Evolutionary conservation across 495 filamentous ascomycete species (phyloP), one percentile per base, ranked within the genome.

Genomic region (Cenococcum geophilum): DNA sequence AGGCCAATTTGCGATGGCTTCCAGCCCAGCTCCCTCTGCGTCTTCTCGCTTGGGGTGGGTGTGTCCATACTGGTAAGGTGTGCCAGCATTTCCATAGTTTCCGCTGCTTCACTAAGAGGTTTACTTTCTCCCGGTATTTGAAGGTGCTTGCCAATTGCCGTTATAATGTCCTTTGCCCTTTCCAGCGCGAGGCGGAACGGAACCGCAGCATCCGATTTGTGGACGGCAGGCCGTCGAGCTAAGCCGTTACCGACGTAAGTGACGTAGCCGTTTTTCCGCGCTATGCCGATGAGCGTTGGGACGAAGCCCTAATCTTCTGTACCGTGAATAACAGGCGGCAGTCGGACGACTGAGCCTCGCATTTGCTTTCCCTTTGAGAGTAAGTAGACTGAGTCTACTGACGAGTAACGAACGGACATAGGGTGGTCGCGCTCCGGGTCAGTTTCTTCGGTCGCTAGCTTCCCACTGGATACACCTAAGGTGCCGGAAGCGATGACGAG

Each of bases 401-500:
- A 68, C 6, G 37, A 47, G 2, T 68, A 67, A 9, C 78, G 76
- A 69, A 50, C 42, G 76, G 16, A 8, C 45, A 1, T 18, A 49
- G 45, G 11, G 6, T 6, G n/a, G 18, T 18, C 9, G 16, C 1
- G 18, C 1, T 49, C 45, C 18, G 18, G 45, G 1, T 8, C 18
- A 1, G 10, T 14, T 18, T 49, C 45, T 49, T 49, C 45, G n/a
- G 5, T 49, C 45, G 18, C 45, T 6, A 18, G 6, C 9, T 14
- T 6, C 9, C 45, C 45, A 18, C n/a, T 8, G 9, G 9, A 8
- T 6, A 49, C 9, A 49, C 18, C 16, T 22, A 49, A 42, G 1
- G 77, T 80, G 6, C 78, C 78, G 6, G 72, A 70, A 4, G 74
- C 75, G 54, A 77, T 67, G n/a, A 81, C 68, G 4, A 81, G 55